Evolutionary conservation across 495 filamentous ascomycete genomes (phyloP), one percentile per base, ranked within the genome.

Genomic region (Umbilicaria muhlenbergii): DNA sequence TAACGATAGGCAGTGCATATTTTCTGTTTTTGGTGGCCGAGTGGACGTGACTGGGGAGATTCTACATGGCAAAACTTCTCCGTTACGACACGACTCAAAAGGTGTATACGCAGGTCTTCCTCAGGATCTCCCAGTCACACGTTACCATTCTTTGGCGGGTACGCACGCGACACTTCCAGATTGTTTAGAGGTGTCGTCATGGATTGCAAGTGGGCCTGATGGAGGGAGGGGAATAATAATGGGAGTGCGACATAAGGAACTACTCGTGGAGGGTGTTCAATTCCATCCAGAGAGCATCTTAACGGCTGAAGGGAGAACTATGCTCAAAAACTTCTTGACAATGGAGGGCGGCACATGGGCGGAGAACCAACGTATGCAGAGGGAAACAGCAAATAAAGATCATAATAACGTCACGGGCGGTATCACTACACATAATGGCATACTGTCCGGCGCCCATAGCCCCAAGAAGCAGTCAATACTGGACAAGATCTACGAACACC

Each of bases 271-370:
- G 56, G 91, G 89, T 28, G 87, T 96, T 14, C 91, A 98, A 57
- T 98, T 95, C 58, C 91, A 98, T 55, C 91, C 91, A 0, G 91
- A 98, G 60, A 95, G 89, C 57, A 98, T 98, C 42, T 62, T 98
- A 24, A 95, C 91, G 0, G 83, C 78, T 44, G 77, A 91, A 46
- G 91, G 91, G 11, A 81, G 84, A 24, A 56, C 70, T 8, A 95
- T 98, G 85, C 72, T 96, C 53, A 78, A 75, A 52, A 98, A 96
- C 55, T 98, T 98, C 59, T 66, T 98, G 21, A 71, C 67, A 41
- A 79, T 94, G 69, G 78, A 76, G 44, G 79, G 84, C 2, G 91
- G 91, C 17, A 95, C 85, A 33, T 98, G 91, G 91, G 73, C 69
- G 28, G 86, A 85, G 49, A 89, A 87, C 52, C 24, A 47, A n/a